Conservation (phyloP, 2,329 filamentous ascomycete genomes). For the Ustilaginoidea virens region DNA sequence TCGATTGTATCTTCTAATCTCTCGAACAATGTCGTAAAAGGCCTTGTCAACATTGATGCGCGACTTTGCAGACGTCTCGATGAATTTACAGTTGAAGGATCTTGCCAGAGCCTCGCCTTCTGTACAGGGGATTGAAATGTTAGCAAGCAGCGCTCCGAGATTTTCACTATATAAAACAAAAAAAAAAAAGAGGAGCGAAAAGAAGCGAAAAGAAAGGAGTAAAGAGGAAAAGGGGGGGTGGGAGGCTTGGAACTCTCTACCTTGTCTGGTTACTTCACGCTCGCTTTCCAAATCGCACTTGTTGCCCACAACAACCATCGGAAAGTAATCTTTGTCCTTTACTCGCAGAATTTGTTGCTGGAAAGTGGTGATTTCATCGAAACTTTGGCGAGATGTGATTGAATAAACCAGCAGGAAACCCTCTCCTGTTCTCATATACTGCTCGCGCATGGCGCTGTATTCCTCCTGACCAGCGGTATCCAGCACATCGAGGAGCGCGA, state of each 20-base stretch:
- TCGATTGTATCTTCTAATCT: slow-evolving; percentile 96
- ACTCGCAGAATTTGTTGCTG: slow-evolving; percentile 97
- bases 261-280: slow-evolving; percentile 80
- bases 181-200: no score
- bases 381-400: slow-evolving; percentile 92
- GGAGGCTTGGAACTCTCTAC: slow-evolving; percentile 32
- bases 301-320: slow-evolving; percentile 97
- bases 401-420: slow-evolving; percentile 97
- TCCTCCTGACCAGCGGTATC: slow-evolving; percentile 98
- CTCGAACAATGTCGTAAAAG: slow-evolving; percentile 95
- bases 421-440: slow-evolving; percentile 98
- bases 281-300: slow-evolving; percentile 96
- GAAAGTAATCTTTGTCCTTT: slow-evolving; percentile 99
- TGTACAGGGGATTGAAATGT: slow-evolving; percentile 21
- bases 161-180: no score
- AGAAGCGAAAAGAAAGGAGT: no score
- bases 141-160: background rate
- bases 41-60: slow-evolving; percentile 97
- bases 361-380: slow-evolving; percentile 97
- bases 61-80: slow-evolving; percentile 97
- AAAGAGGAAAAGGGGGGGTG: background rate
- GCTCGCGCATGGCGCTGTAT: slow-evolving; percentile 98
- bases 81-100: slow-evolving; percentile 92
- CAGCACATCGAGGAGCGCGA: slow-evolving; percentile 91
- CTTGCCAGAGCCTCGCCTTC: slow-evolving; percentile 80